Base-by-base conservation (phyloP, 2,329 filamentous ascomycete genomes). In the Penicillium polonicum region DNA sequence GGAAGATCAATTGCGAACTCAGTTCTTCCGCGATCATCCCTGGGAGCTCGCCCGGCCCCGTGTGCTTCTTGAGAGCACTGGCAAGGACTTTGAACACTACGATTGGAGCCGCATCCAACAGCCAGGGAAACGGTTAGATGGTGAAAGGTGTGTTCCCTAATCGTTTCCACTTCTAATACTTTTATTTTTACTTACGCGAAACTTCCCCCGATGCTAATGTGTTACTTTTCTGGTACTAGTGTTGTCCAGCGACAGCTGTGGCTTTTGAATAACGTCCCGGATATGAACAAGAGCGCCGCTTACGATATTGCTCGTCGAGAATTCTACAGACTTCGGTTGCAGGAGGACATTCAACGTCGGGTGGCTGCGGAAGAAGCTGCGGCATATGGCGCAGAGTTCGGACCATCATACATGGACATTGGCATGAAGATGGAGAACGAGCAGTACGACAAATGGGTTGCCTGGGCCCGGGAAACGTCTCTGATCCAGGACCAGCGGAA, bases 31-130 rank as follows among this genome's bases (percentile, higher is more conserved):
- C 70, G 93, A 99, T 74, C 94, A 99, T 73, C 94, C 94, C 5
- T 99, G 94, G 94, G 94, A 99, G 77, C 79, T 99, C 70, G 94
- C 94, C 19, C 84, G 93, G 61, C 94, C 94, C 54, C 84, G 91
- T 65, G 82, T 96, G 58, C 80, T 99, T 46, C 78, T 97, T 10
- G 94, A 99, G 77, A 81, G 87, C 65, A 89, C 93, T 69, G 94
- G 94, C 52, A 89, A 88, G 71, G 93, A 99, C 70, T 81, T 85
- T 51, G 85, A 88, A 72, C 80, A 78, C 54, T 87, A 86, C 68
- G 86, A 97, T 74, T 97, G 93, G 93, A 89, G 88, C 66, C 86
- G 76, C 67, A 75, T 96, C 65, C 79, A 82, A 67, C 94, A 97
- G 77, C 83, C 82, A 6, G 89, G 88, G 36, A 87, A 91, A 73